Evolutionary conservation across 1,139 yeast species (phyloP), one percentile per base, ranked within the genome.

Genomic region (Hanseniaspora gamundiae): DNA sequence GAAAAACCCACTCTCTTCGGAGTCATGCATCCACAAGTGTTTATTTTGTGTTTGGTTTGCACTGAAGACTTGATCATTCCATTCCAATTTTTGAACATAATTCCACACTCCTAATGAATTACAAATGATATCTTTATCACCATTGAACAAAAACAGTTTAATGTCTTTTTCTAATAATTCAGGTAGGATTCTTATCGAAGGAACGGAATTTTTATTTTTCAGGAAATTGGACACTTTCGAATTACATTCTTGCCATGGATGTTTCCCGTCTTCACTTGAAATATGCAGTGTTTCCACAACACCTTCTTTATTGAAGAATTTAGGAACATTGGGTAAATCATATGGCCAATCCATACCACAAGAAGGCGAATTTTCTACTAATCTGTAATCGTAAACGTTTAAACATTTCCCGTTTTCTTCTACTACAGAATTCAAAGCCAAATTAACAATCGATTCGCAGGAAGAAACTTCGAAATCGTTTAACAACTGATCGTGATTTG

Each of bases 271-370:
- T 51, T n/a, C n/a, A n/a, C n/a, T n/a, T n/a, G n/a, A n/a, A n/a
- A 81, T 59, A 59, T 82, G 77, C 53, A 91, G 66, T 4, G 80
- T 73, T 26, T 64, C 56, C 57, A 76, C 72, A 16, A 84, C 91
- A 1, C 71, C 72, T 1, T 68, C 66, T 1, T 64, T 58, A 21
- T 73, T 66, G 48, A 91, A 70, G 56, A 83, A 91, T 9, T 76
- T 73, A 0, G 71, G 66, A 13, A 87, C 78, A 41, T 65, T 52
- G 0, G 62, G 66, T 50, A 88, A 66, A 51, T 78, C 91, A 21
- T 74, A 74, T 0, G 99, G 99, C 99, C 99, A 91, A 58, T 83
- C 82, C 77, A 78, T 72, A 4, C 98, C 98, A 64, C 99, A 91
- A 0, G 83, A 66, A 0, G 97, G 96, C 53, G 67, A 86, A 0